Base-by-base conservation (phyloP, 352 stramenopile species). In the Hyaloperonospora brassicae region DNA sequence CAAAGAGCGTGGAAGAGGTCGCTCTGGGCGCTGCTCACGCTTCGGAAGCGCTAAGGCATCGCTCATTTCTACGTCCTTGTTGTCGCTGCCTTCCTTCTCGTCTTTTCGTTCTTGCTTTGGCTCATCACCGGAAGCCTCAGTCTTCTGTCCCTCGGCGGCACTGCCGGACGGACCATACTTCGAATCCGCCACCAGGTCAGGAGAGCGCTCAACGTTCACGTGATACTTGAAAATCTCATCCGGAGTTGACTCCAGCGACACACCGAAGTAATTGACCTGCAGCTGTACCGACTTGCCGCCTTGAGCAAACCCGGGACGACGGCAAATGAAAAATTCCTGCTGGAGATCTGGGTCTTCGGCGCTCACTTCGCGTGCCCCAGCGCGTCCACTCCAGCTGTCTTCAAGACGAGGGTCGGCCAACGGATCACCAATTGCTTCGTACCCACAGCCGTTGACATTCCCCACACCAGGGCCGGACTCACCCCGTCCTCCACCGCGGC, bases 211-310 rank as follows among this genome's bases (percentile, higher is more conserved):
- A 5, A 91, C 76, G 3, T 72, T 52, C 23, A 86, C 72, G 52
- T 87, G 76, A 49, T 91, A 91, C 53, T 89, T 87, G 57, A 84
- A 87, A 34, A 89, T 70, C 47, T 91, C 78, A 0, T 48, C 21
- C 8, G 64, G 59, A 2, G 40, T 63, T 14, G 57, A 51, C 36
- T 87, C 70, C 5, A 91, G 35, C n/a, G 66, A 70, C 8, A 91
- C 47, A 12, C 52, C 57, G 43, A 88, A 89, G 61, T 85, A 86
- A 48, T 91, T 91, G 3, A 84, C 68, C 6, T 67, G 58, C 40
- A 90, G 39, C 10, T 64, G 64, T 34, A 75, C 68, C 0, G 57
- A 72, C 8, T 72, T 71, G 12, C 72, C 74, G 14, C 50, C 49
- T 3, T 45, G 57, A 0, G 61, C 64, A 23, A 76, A 47, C 31